These are phyloP conservation scores for Aspergillus sp. DNA, from an alignment of 2,329 filamentous ascomycete genomes.

Conservation along the genomic window DNA sequence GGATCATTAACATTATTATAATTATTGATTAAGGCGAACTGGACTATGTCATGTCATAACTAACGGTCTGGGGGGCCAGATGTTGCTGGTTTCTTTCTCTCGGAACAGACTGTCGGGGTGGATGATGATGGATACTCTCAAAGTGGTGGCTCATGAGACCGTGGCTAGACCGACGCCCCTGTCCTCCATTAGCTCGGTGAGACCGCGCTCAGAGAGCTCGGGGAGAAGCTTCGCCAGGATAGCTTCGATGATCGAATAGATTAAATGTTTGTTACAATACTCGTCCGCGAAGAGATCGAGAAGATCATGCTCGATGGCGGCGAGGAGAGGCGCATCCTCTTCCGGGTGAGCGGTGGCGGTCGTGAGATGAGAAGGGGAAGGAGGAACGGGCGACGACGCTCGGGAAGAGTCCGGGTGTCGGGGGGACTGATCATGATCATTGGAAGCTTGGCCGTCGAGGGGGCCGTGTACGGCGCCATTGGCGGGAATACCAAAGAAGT, in stretches of 20 bases:
- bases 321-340: conserved; percentile 50
- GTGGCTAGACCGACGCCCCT: conserved; percentile 49
- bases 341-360: conserved; percentile 24
- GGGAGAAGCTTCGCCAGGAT: conserved; percentile 80
- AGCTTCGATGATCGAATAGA: conserved; percentile 80
- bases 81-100: background rate
- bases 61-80: background rate
- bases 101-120: background rate
- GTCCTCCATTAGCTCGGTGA: conserved; percentile 72
- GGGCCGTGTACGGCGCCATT: conserved; percentile 6
- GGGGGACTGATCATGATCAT: background rate
- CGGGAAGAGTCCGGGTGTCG: conserved; percentile 1
- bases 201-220: conserved; percentile 72
- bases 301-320: conserved; percentile 62
- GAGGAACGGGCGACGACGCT: conserved; percentile 10
- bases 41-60: background rate
- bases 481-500: conserved; percentile 42
- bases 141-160: conserved; percentile 10
- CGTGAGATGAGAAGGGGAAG: background rate
- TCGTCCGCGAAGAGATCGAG: conserved; percentile 75
- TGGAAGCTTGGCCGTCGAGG: conserved; percentile 1
- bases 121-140: background rate
- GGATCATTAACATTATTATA: conserved; percentile 3
- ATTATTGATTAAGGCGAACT: background rate
- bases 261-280: conserved; percentile 89